phyloP scores from a whole-genome alignment of 1,284 basidiomycete species.

The Cutaneotrichosporon sp. region DNA sequence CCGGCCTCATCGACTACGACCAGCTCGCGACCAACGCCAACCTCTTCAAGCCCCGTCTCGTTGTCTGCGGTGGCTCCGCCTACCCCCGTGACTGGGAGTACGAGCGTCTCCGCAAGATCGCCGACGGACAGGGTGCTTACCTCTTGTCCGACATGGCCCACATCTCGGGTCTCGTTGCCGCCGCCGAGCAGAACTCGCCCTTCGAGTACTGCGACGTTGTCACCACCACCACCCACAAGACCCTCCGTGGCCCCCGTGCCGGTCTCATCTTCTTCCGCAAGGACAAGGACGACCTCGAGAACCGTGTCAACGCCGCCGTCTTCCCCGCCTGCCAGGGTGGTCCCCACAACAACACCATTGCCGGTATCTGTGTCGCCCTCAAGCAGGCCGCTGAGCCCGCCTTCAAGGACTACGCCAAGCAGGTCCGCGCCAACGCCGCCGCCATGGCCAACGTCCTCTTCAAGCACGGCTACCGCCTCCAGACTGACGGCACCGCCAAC shows the following conservation, averaged over 20 bases:
- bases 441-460: constrained; percentile 72
- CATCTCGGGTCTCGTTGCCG: constrained; percentile 93
- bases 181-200: constrained; percentile 85
- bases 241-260: constrained; percentile 95
- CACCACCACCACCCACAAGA: constrained; percentile 98
- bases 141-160: constrained; percentile 97
- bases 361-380: constrained; percentile 91
- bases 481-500: constrained; percentile 96
- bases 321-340: constrained; percentile 99
- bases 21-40: constrained; percentile 82
- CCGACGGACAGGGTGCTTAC: constrained; percentile 86
- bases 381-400: constrained; percentile 87
- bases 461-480: constrained; percentile 85
- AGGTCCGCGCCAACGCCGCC: constrained; percentile 84
- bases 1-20: constrained; percentile 89
- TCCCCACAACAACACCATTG: constrained; percentile 99
- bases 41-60: constrained; percentile 92
- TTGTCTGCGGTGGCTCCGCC: constrained; percentile 98
- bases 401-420: constrained; percentile 90
- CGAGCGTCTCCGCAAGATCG: constrained; percentile 72
- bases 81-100: constrained; percentile 99
- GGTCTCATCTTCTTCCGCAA: constrained; percentile 99
- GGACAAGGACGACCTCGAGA: constrained; percentile 89
- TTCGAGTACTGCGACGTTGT: constrained; percentile 98
- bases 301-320: constrained; percentile 94